Evolutionary conservation across 116 monocot species (phyloP).

Genomic region (Phalaenopsis hybrid): DNA sequence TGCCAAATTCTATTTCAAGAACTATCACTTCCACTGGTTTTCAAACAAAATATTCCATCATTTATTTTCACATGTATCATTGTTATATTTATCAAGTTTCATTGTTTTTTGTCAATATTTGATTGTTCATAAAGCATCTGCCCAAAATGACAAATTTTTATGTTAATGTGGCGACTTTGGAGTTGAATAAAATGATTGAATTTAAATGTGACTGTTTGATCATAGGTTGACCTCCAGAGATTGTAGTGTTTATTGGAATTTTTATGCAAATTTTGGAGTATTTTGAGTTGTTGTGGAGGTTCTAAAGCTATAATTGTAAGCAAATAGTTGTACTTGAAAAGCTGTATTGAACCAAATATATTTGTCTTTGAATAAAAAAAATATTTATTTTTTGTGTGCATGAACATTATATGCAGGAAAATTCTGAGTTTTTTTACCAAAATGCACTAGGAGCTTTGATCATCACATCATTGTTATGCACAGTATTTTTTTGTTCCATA

Average conservation of each 20-base stretch:
- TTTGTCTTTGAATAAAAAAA: neutral
- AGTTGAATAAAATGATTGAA: neutral
- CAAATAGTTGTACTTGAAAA: neutral
- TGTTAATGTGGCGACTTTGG: neutral
- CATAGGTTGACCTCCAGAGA: neutral
- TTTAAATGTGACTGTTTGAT: neutral
- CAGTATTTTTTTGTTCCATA: neutral
- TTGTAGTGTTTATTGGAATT: neutral
- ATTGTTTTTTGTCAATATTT: neutral
- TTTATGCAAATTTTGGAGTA: neutral
- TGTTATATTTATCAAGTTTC: neutral
- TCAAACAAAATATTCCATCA: neutral
- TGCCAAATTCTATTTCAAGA: neutral
- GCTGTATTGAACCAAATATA: neutral
- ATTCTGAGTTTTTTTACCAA: neutral
- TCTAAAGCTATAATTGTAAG: neutral
- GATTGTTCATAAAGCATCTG: neutral
- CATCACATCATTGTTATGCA: neutral
- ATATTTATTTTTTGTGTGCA: neutral
- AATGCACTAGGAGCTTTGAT: neutral
- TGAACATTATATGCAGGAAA: neutral
- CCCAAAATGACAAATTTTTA: neutral
- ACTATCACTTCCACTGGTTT: neutral
- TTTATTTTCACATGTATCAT: neutral
- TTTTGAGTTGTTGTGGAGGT: neutral